Percentiles rank a stretch among this genome's conserved stretches.
Conservation (phyloP, 2,329 filamentous ascomycete species). For the Xenoacremonium recifei region DNA sequence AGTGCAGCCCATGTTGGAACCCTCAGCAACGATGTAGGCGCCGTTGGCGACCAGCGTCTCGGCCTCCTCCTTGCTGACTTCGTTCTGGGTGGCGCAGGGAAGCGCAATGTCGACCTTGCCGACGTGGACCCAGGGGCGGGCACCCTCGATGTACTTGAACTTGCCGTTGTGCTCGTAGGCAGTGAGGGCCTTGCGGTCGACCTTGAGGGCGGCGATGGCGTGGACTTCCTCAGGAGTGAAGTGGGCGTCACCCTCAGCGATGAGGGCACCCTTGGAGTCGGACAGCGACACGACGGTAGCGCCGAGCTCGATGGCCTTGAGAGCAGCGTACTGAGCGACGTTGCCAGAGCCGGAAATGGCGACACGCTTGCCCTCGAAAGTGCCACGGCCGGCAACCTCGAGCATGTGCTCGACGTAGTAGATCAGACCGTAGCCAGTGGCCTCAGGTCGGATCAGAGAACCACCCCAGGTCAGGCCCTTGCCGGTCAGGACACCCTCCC, state of each 20-base stretch:
- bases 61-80: constrained; percentile 90
- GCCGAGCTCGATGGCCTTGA: constrained; percentile 95
- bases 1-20: constrained; percentile 98
- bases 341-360: constrained; percentile 97
- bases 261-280: constrained; percentile 82
- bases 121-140: constrained; percentile 87
- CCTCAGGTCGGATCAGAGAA: constrained; percentile 90
- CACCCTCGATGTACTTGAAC: constrained; percentile 85
- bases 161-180: constrained; percentile 64
- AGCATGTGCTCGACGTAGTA: constrained; percentile 99
- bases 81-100: constrained; percentile 95
- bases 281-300: constrained; percentile 90
- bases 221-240: constrained; percentile 80
- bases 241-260: constrained; percentile 67
- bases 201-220: constrained; percentile 81
- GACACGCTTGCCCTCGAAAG: constrained; percentile 87
- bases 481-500: constrained; percentile 94
- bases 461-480: constrained; percentile 95
- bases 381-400: constrained; percentile 80
- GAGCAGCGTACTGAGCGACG: constrained; percentile 94
- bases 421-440: constrained; percentile 92
- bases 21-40: constrained; percentile 86
- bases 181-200: constrained; percentile 78
- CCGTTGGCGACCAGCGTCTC: constrained; percentile 75
- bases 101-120: constrained; percentile 88